Conservation (phyloP, 202 grass and related monocot genomes). For the Alloteropsis angusta region DNA sequence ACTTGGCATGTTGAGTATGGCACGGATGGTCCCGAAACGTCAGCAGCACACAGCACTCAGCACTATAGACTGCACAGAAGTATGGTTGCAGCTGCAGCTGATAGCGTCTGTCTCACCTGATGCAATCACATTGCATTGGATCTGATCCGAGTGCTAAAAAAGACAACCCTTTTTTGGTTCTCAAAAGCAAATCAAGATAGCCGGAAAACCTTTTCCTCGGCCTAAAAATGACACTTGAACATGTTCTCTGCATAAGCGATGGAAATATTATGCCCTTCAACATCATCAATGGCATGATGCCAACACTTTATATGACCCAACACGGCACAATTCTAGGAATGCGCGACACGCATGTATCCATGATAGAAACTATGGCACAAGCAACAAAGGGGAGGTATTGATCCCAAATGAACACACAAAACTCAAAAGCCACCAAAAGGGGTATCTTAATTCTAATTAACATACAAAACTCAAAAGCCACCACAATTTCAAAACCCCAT, state of each 20-base stretch:
- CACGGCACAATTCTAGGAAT: not conserved
- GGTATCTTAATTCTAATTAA: no score
- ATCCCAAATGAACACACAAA: not conserved
- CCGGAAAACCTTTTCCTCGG: constrained; percentile 3
- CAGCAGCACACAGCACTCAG: not conserved
- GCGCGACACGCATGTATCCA: not conserved
- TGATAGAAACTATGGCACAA: not conserved
- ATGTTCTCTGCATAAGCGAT: constrained; percentile 22
- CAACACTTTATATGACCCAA: not conserved
- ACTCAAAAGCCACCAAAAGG: not conserved
- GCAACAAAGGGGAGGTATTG: not conserved
- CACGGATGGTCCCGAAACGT: not conserved
- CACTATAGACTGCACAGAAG: not conserved
- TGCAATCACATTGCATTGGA: constrained; percentile 14
- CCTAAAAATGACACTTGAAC: constrained; percentile 26
- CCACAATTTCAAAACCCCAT: not conserved
- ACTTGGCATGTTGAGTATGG: not conserved
- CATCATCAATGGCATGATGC: constrained; percentile 8
- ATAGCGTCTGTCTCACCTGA: not conserved
- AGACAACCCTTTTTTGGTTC: not conserved
- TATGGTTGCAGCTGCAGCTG: not conserved
- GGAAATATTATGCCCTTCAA: not conserved
- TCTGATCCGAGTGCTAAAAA: constrained; percentile 26
- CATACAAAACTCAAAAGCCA: no score
- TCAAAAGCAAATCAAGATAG: constrained; percentile 18